A percentile compares a stretch with the other conserved stretches of the same genome.
Evolutionary conservation across 2,329 filamentous ascomycete species (phyloP).

Genomic region (Periconia sp.): DNA sequence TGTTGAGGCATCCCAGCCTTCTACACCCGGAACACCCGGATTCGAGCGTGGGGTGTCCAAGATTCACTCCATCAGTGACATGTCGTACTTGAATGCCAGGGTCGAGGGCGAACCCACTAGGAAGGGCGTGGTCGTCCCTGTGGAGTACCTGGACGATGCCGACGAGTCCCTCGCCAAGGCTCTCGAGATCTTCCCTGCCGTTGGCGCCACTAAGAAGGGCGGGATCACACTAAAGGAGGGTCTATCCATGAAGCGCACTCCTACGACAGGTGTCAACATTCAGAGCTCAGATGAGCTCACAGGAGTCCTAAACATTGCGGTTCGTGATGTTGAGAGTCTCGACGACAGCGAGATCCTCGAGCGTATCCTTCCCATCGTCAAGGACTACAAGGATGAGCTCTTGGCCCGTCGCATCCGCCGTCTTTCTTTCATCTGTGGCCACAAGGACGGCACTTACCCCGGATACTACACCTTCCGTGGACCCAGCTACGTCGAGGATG

Average conservation of each 20-base stretch:
- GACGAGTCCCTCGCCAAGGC: slow-evolving; percentile 87
- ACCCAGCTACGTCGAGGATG: slow-evolving; percentile 85
- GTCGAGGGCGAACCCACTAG: slow-evolving; percentile 75
- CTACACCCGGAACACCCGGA: slow-evolving; percentile 71
- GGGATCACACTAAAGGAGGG: slow-evolving; percentile 46
- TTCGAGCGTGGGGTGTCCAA: slow-evolving; percentile 71
- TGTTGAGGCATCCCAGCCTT: slow-evolving; percentile 78
- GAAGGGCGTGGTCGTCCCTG: slow-evolving; percentile 93
- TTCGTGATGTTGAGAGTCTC: slow-evolving; percentile 83
- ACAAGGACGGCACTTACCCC: slow-evolving; percentile 91
- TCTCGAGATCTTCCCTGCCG: slow-evolving; percentile 77
- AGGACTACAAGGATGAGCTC: slow-evolving; percentile 83
- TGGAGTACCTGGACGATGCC: slow-evolving; percentile 90
- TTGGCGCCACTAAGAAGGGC: slow-evolving; percentile 56
- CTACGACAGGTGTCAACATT: slow-evolving; percentile 45
- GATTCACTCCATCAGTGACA: slow-evolving; percentile 93
- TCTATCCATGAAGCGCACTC: slow-evolving; percentile 70
- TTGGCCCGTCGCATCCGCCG: slow-evolving; percentile 82
- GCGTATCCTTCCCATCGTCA: slow-evolving; percentile 77
- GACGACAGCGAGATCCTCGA: slow-evolving; percentile 81
- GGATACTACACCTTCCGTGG: slow-evolving; percentile 99
- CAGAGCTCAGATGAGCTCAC: slow-evolving; percentile 78
- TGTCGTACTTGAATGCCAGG: slow-evolving; percentile 83
- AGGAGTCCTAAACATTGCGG: slow-evolving; percentile 89
- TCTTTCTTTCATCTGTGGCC: slow-evolving; percentile 94